Evolutionary conservation across 2,329 filamentous ascomycete genomes (phyloP).

Genomic region (Didymella glomerata): DNA sequence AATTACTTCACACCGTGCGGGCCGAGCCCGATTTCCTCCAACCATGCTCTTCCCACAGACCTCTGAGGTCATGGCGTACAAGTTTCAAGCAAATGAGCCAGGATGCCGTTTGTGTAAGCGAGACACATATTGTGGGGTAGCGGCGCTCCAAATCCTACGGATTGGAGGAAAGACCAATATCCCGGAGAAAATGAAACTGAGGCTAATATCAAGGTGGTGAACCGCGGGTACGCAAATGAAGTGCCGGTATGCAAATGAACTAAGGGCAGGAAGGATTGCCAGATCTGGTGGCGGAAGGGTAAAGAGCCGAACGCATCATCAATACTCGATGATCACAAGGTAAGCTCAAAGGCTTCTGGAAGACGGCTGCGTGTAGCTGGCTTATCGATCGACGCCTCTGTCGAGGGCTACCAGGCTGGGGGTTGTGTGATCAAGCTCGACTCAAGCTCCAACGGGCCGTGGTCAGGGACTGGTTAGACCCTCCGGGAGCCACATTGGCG

Average conservation of each 20-base stretch:
- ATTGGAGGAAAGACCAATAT: conserved; percentile 19
- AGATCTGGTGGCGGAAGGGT: conserved; percentile 15
- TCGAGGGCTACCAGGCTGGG: conserved; percentile 9
- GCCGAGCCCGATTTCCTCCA: conserved; percentile 8
- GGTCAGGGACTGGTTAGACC: conserved; percentile 1
- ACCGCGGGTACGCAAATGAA: conserved; percentile 12
- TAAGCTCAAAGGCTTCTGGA: not conserved
- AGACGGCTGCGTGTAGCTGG: not conserved
- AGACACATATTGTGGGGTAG: conserved; percentile 11
- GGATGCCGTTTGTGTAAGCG: conserved; percentile 5
- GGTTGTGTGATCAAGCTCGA: conserved; percentile 9
- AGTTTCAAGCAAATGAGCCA: conserved; percentile 22
- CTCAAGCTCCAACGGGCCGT: not conserved
- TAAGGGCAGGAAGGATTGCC: conserved; percentile 17
- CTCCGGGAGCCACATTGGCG: not conserved
- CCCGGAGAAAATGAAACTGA: conserved; percentile 12
- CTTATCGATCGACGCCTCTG: not conserved
- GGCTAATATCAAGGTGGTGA: conserved; percentile 12
- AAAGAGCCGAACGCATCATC: conserved; percentile 1
- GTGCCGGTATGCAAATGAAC: not conserved
- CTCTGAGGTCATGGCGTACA: conserved; percentile 9
- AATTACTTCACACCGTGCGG: conserved; percentile 1
- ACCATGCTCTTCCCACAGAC: not conserved
- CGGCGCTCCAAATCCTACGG: conserved; percentile 3
- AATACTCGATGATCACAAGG: conserved; percentile 9